These are phyloP conservation scores for Alternaria postmessia DNA, from an alignment of 2,329 filamentous ascomycete species.

Conservation along the genomic window DNA sequence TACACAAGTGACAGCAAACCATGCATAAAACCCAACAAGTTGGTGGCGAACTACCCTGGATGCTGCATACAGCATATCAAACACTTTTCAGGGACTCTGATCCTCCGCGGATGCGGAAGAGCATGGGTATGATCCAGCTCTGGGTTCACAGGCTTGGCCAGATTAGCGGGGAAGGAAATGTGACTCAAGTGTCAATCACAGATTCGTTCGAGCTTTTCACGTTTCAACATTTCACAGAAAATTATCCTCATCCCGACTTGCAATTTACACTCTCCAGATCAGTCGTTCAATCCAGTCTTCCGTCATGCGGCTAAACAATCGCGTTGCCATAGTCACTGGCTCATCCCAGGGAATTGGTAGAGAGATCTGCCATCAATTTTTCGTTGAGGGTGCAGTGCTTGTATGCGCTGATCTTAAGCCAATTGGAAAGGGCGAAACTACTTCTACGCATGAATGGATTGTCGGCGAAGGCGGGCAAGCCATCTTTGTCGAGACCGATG, in stretches of 20 bases:
- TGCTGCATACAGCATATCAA: not conserved
- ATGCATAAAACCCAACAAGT: not conserved
- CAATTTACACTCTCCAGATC: too few relatives aligned
- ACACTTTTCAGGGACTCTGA: not conserved
- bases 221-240: too few relatives aligned
- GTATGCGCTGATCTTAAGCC: not conserved
- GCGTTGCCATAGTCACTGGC: slow-evolving; percentile 41
- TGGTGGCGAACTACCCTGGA: not conserved
- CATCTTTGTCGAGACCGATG: too few relatives aligned
- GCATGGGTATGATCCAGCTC: not conserved
- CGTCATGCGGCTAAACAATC: not conserved
- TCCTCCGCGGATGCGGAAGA: not conserved
- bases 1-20: not conserved
- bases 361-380: slow-evolving; percentile 22
- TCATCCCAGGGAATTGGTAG: slow-evolving; percentile 40
- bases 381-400: not conserved
- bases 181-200: too few relatives aligned
- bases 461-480: too few relatives aligned
- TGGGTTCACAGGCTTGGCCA: not conserved
- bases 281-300: too few relatives aligned
- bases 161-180: too few relatives aligned
- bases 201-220: too few relatives aligned
- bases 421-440: too few relatives aligned
- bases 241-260: too few relatives aligned
- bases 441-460: too few relatives aligned